Conservation (phyloP, 2,329 filamentous ascomycete species). For the Hymenoscyphus infarciens region DNA sequence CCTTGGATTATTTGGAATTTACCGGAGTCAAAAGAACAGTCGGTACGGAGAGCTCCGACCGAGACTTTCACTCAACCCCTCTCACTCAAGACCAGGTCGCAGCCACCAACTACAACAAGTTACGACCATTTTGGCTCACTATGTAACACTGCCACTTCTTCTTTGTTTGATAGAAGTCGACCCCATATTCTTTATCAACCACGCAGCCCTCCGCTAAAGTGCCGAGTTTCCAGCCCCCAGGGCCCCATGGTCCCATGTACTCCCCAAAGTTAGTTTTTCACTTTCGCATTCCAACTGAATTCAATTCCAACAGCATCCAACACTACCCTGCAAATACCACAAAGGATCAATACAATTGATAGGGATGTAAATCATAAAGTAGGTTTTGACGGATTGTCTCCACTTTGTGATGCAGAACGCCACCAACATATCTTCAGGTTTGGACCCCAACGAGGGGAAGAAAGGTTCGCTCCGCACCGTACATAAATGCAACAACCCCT, state of each 20-base stretch:
- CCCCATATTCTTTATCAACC: not conserved
- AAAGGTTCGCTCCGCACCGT: slow-evolving; percentile 14
- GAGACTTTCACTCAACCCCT: not conserved
- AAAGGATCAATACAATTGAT: no score
- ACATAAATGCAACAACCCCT: slow-evolving; percentile 14
- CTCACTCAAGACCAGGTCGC: not conserved
- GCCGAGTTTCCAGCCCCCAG: not conserved
- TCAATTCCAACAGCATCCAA: not conserved
- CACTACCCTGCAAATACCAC: not conserved
- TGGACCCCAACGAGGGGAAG: not conserved
- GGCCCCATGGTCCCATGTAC: not conserved
- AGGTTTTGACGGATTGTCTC: not conserved
- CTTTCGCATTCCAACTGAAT: not conserved
- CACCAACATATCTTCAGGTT: slow-evolving; percentile 14
- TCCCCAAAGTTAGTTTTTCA: not conserved
- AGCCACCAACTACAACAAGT: not conserved
- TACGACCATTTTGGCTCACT: not conserved
- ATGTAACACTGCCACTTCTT: not conserved
- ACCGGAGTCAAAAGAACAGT: no score
- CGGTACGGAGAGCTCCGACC: not conserved
- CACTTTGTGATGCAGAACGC: slow-evolving; percentile 4
- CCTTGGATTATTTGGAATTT: not conserved
- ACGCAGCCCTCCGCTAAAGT: not conserved
- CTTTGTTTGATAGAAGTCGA: not conserved
- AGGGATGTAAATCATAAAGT: not conserved